Conservation (phyloP, 257 asterid species). For the Nicotiana tabacum region DNA sequence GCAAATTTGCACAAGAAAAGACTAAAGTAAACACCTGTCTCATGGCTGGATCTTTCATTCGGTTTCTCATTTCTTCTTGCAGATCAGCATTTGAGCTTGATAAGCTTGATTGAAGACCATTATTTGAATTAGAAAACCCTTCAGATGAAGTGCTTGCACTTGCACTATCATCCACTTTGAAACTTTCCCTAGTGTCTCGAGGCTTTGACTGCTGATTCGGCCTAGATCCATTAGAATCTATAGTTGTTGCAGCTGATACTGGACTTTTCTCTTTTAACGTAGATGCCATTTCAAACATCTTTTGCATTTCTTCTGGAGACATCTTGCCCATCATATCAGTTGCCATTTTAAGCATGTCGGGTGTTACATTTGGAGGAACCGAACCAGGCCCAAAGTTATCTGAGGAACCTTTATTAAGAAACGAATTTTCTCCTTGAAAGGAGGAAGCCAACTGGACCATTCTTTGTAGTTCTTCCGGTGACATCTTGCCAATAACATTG, state of each 20-base stretch:
- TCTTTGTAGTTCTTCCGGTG: constrained; percentile 80
- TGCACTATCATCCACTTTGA: constrained; percentile 23
- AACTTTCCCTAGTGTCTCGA: constrained; percentile 26
- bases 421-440: constrained; percentile 54
- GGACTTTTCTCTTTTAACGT: constrained; percentile 55
- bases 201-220: constrained; percentile 27
- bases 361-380: constrained; percentile 50
- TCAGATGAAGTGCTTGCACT: constrained; percentile 48
- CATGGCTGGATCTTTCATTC: constrained; percentile 98
- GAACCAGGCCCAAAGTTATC: constrained; percentile 39
- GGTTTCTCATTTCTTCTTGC: constrained; percentile 93
- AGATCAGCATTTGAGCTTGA: constrained; percentile 54
- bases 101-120: constrained; percentile 39
- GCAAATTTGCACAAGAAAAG: neutral
- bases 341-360: constrained; percentile 91
- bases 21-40: constrained; percentile 55
- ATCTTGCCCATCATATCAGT: constrained; percentile 80
- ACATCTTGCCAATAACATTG: constrained; percentile 64
- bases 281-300: constrained; percentile 76
- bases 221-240: constrained; percentile 29
- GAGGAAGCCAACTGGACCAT: constrained; percentile 83
- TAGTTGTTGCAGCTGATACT: constrained; percentile 35
- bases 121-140: constrained; percentile 25
- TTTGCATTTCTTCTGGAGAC: constrained; percentile 73
- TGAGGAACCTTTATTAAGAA: constrained; percentile 28